These are phyloP conservation scores for Chlorella variabilis DNA, from an alignment of 163 green algal species.

Conservation along the genomic window DNA sequence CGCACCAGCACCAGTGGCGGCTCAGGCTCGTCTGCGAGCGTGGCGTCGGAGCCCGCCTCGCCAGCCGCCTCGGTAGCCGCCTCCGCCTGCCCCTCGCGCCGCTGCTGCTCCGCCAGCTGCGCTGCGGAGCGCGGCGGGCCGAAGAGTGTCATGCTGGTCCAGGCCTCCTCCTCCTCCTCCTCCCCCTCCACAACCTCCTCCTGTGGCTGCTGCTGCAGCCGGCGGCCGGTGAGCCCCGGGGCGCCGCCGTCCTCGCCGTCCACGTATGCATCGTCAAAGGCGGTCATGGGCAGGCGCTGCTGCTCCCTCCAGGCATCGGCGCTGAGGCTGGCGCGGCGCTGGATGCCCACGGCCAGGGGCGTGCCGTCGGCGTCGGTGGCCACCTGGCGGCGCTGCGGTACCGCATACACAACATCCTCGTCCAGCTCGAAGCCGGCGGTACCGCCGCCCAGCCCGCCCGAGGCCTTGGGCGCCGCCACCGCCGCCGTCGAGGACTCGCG, in stretches of 20 bases:
- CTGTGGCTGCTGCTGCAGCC: background rate
- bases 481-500: too few species aligned
- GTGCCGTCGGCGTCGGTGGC: too few species aligned
- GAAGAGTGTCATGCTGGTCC: slow-evolving; percentile 4
- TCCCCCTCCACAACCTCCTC: background rate
- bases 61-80: too few species aligned
- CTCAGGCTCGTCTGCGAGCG: too few species aligned
- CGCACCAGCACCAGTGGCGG: too few species aligned
- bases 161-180: background rate
- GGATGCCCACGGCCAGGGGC: background rate
- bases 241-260: background rate
- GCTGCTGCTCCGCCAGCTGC: background rate
- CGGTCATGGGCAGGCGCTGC: slow-evolving; percentile 5
- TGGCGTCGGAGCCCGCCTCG: too few species aligned
- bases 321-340: too few species aligned
- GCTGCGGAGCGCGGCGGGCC: background rate
- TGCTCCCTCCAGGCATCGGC: background rate
- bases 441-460: too few species aligned
- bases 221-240: background rate
- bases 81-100: background rate
- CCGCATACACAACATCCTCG: background rate
- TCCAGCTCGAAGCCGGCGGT: too few species aligned
- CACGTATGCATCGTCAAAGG: slow-evolving; percentile 9
- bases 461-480: too few species aligned
- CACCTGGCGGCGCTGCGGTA: too few species aligned